A percentile compares a stretch with the other conserved stretches of the same genome.
phyloP scores from a whole-genome alignment of 2,329 filamentous ascomycete genomes.

The Akanthomyces lecanii region DNA sequence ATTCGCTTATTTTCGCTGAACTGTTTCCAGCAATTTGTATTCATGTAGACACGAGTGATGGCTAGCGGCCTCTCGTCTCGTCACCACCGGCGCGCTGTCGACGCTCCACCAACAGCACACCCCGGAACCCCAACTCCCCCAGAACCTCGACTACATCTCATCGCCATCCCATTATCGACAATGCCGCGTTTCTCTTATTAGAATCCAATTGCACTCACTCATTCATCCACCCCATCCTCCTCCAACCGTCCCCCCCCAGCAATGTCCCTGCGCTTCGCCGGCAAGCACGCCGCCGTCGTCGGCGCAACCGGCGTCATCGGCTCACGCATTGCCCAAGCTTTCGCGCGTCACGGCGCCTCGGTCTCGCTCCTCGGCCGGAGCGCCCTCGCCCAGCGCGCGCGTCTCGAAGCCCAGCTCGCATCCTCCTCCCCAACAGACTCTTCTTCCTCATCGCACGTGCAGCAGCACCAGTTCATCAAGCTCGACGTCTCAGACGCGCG shows the following conservation, averaged over 20 bases:
- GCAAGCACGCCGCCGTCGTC: slow-evolving; percentile 58
- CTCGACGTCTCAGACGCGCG: slow-evolving; percentile 30
- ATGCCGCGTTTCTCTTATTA: too few relatives aligned
- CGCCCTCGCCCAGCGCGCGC: slow-evolving; percentile 40
- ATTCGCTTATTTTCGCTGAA: too few relatives aligned
- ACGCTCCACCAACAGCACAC: too few relatives aligned
- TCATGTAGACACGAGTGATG: too few relatives aligned
- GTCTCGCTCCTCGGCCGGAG: slow-evolving; percentile 60
- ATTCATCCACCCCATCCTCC: slow-evolving; percentile 48
- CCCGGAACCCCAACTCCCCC: too few relatives aligned
- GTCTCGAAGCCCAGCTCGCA: slow-evolving; percentile 31
- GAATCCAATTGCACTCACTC: too few relatives aligned
- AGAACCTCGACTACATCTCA: too few relatives aligned
- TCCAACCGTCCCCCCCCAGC: neutral
- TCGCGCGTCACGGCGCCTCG: slow-evolving; percentile 57
- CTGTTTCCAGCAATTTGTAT: too few relatives aligned
- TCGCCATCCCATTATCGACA: too few relatives aligned
- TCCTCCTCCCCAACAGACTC: neutral
- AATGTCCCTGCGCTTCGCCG: slow-evolving; percentile 35
- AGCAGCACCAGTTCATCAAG: slow-evolving; percentile 31
- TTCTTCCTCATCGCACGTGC: slow-evolving; percentile 17
- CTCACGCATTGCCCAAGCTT: slow-evolving; percentile 60
- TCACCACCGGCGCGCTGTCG: too few relatives aligned
- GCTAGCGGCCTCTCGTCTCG: too few relatives aligned
- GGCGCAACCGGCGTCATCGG: slow-evolving; percentile 71